phyloP scores from a whole-genome alignment of 129 eudicot species.

The Artemisia annua region DNA sequence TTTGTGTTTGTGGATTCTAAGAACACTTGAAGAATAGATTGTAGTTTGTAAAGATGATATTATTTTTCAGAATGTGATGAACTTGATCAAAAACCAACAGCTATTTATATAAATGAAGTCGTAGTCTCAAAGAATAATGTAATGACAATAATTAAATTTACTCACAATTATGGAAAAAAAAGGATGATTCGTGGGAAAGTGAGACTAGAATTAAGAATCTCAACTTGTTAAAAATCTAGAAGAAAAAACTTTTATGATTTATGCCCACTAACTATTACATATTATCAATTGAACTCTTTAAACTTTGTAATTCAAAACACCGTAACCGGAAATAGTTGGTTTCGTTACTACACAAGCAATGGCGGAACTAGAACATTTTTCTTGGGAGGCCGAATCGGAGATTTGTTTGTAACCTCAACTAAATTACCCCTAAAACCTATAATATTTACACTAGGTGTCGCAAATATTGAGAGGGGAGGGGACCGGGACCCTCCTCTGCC shows the following conservation, averaged over 20 bases:
- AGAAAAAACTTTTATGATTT: neutral
- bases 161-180: neutral
- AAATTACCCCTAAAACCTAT: too few relatives aligned
- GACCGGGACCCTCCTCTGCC: too few relatives aligned
- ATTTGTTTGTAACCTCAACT: too few relatives aligned
- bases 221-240: conserved; percentile 18
- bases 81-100: neutral
- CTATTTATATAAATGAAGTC: neutral
- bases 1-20: neutral
- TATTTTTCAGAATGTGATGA: conserved; percentile 9
- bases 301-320: neutral
- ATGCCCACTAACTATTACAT: neutral
- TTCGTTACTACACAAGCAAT: too few relatives aligned
- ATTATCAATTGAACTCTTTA: neutral
- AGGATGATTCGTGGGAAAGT: neutral
- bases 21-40: conserved; percentile 1
- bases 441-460: too few relatives aligned
- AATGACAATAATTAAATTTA: too few relatives aligned
- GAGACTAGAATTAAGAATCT: neutral
- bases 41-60: neutral
- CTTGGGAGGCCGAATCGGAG: too few relatives aligned
- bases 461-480: too few relatives aligned
- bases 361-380: too few relatives aligned
- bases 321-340: too few relatives aligned
- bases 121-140: too few relatives aligned